Conservation (phyloP, 331 rosid genomes). For the Malus hybrid region DNA sequence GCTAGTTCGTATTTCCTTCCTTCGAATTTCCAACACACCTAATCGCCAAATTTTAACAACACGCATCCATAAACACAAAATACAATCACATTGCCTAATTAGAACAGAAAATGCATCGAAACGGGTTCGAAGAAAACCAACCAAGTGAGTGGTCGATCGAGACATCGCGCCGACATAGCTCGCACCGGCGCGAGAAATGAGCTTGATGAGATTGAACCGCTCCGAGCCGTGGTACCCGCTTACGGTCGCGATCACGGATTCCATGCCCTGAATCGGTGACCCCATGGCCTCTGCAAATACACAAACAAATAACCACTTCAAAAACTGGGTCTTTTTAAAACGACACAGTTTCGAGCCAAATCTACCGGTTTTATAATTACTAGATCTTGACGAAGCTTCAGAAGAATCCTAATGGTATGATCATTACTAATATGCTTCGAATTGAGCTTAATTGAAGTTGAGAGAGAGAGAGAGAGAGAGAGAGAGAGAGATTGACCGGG, state of each 20-base stretch:
- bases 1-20: constrained; percentile 67
- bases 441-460: neutral
- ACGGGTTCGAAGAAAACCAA: constrained; percentile 12
- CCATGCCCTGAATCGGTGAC: constrained; percentile 51
- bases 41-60: constrained; percentile 7
- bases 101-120: neutral
- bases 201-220: constrained; percentile 63
- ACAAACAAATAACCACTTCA: neutral
- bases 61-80: neutral
- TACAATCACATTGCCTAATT: neutral
- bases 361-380: neutral
- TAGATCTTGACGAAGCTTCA: neutral
- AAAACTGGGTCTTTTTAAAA: neutral
- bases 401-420: neutral
- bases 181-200: constrained; percentile 61
- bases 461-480: neutral
- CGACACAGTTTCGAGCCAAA: neutral
- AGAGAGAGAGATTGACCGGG: constrained; percentile 1
- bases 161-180: constrained; percentile 67
- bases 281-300: constrained; percentile 5
- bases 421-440: neutral
- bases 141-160: constrained; percentile 72
- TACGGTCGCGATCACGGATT: constrained; percentile 68
- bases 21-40: constrained; percentile 76
- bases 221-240: constrained; percentile 75